Evolutionary conservation across 345 rosid genomes (phyloP).

Genomic region (Gossypium turneri): DNA sequence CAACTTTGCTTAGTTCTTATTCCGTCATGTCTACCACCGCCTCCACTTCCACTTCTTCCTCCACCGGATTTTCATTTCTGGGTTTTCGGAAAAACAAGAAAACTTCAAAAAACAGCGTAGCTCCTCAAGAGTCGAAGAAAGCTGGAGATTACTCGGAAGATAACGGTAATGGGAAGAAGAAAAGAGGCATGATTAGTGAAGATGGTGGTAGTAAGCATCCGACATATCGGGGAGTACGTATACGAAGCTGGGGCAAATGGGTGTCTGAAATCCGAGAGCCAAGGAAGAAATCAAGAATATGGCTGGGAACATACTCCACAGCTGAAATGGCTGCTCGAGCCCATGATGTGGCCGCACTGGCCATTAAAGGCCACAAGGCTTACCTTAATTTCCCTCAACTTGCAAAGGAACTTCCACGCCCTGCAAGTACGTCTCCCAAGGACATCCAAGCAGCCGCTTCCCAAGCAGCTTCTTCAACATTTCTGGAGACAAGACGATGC

Average conservation of each 20-base stretch:
- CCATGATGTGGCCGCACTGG: slow-evolving; percentile 71
- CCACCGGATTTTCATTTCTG: slow-evolving; percentile 25
- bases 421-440: slow-evolving; percentile 42
- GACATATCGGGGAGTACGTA: slow-evolving; percentile 63
- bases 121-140: slow-evolving; percentile 32
- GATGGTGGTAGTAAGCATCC: slow-evolving; percentile 33
- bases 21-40: slow-evolving; percentile 8
- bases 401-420: slow-evolving; percentile 49
- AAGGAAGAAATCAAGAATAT: slow-evolving; percentile 69
- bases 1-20: slow-evolving; percentile 20
- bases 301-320: slow-evolving; percentile 79
- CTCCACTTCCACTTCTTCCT: slow-evolving; percentile 24
- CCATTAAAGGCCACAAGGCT: slow-evolving; percentile 65
- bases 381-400: slow-evolving; percentile 59
- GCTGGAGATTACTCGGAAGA: slow-evolving; percentile 21
- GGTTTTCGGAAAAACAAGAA: slow-evolving; percentile 14
- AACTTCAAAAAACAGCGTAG: slow-evolving; percentile 9
- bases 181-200: slow-evolving; percentile 25
- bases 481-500: slow-evolving; percentile 17
- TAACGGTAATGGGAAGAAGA: slow-evolving; percentile 9
- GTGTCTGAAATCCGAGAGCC: slow-evolving; percentile 81
- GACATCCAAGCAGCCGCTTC: slow-evolving; percentile 61
- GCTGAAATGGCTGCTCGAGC: slow-evolving; percentile 90
- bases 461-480: slow-evolving; percentile 42
- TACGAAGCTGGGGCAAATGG: slow-evolving; percentile 87